Conservation (phyloP, 305 asterid genomes). For the Fraxinus paxiana region DNA sequence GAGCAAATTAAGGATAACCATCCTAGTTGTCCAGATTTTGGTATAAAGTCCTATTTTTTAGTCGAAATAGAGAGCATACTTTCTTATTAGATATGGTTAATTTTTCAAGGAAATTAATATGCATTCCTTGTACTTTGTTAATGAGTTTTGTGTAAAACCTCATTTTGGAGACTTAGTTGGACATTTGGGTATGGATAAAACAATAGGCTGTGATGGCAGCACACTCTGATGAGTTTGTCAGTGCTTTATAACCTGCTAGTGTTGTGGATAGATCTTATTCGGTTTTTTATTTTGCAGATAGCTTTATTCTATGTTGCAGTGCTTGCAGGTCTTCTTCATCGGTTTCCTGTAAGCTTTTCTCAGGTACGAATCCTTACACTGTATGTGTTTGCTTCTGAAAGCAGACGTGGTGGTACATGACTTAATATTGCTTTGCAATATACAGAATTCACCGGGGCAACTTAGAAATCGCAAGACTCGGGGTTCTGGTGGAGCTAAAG, state of each 20-base stretch:
- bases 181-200: background rate
- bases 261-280: slow-evolving; percentile 18
- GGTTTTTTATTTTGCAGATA: slow-evolving; percentile 47
- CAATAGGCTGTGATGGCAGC: background rate
- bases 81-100: background rate
- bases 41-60: background rate
- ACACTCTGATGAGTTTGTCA: background rate
- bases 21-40: background rate
- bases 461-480: slow-evolving; percentile 83
- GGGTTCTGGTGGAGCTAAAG: slow-evolving; percentile 68
- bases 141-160: background rate
- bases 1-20: background rate
- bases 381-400: slow-evolving; percentile 9
- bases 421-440: slow-evolving; percentile 22
- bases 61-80: background rate
- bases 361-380: slow-evolving; percentile 51
- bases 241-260: background rate
- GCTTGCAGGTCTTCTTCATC: slow-evolving; percentile 90
- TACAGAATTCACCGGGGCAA: slow-evolving; percentile 80
- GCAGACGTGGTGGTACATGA: slow-evolving; percentile 11
- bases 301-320: slow-evolving; percentile 86
- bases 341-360: slow-evolving; percentile 85
- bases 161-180: background rate
- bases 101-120: background rate
- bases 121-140: background rate